phyloP scores from a whole-genome alignment of 495 filamentous ascomycete species.

The Penicillium argentinense region DNA sequence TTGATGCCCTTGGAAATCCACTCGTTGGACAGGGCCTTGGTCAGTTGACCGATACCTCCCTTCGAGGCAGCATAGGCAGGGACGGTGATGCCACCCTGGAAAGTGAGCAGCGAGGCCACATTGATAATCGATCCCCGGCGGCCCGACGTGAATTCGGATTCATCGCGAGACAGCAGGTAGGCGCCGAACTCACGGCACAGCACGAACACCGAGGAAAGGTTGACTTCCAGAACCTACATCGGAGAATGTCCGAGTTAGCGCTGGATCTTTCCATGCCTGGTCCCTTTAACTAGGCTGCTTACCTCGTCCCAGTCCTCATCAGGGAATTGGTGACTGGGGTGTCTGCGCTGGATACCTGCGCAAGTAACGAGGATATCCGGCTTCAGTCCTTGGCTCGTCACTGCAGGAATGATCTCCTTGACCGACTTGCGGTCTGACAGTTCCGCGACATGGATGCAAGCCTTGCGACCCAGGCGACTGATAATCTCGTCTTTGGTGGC shows the following conservation, averaged over 20 bases:
- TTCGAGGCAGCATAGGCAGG: constrained; percentile 91
- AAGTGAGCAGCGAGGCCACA: constrained; percentile 77
- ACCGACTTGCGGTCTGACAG: constrained; percentile 64
- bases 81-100: constrained; percentile 89
- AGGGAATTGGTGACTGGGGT: constrained; percentile 76
- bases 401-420: constrained; percentile 55
- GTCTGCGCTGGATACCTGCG: constrained; percentile 80
- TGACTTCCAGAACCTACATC: constrained; percentile 72
- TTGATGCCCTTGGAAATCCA: constrained; percentile 78
- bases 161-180: constrained; percentile 69
- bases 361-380: constrained; percentile 79
- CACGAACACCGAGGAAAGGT: constrained; percentile 79
- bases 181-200: constrained; percentile 81
- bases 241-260: not conserved
- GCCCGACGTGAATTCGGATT: constrained; percentile 49
- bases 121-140: constrained; percentile 81
- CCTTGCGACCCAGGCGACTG: constrained; percentile 64
- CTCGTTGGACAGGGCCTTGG: constrained; percentile 85
- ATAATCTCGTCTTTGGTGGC: constrained; percentile 60
- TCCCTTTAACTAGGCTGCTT: no score
- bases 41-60: constrained; percentile 82
- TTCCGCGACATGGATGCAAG: constrained; percentile 68
- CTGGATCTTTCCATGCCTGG: no score
- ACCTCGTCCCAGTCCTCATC: constrained; percentile 79
- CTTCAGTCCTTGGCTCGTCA: constrained; percentile 59